Evolutionary conservation across 352 stramenopile genomes (phyloP).

Genomic region (Globisporangium splendens): DNA sequence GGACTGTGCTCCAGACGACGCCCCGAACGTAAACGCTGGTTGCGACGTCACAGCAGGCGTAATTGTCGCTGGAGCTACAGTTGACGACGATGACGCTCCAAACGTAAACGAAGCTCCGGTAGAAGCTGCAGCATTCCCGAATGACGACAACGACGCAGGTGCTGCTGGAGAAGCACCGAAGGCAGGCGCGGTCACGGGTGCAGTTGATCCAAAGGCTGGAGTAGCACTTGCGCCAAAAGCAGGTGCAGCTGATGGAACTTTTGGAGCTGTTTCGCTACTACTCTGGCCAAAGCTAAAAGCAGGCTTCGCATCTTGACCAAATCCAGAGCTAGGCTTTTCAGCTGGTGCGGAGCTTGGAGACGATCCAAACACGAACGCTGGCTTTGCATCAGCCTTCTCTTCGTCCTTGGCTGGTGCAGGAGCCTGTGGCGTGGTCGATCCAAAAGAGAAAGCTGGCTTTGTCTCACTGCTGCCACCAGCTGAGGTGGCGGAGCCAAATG

Average conservation of each 20-base stretch:
- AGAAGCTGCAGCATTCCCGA: slow-evolving; percentile 7
- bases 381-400: slow-evolving; percentile 11
- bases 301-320: slow-evolving; percentile 21
- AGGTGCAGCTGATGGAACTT: slow-evolving; percentile 4
- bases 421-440: slow-evolving; percentile 3
- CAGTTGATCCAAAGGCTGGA: slow-evolving; percentile 11
- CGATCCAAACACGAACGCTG: slow-evolving; percentile 42
- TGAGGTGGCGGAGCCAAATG: slow-evolving; percentile 13
- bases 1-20: neutral
- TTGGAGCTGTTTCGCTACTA: slow-evolving; percentile 1
- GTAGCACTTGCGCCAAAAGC: slow-evolving; percentile 13
- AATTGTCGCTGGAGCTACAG: slow-evolving; percentile 1
- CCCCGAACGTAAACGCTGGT: slow-evolving; percentile 22
- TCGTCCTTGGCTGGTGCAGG: slow-evolving; percentile 2
- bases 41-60: slow-evolving; percentile 4
- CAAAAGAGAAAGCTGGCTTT: slow-evolving; percentile 24
- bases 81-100: slow-evolving; percentile 10
- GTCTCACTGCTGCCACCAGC: slow-evolving; percentile 15
- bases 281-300: slow-evolving; percentile 11
- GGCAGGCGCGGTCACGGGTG: slow-evolving; percentile 16
- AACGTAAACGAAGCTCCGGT: slow-evolving; percentile 21
- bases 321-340: slow-evolving; percentile 21
- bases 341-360: slow-evolving; percentile 18
- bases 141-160: slow-evolving; percentile 13
- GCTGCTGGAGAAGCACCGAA: slow-evolving; percentile 21